Conservation (phyloP, 2,329 filamentous ascomycete genomes). For the Colletotrichum lini region DNA sequence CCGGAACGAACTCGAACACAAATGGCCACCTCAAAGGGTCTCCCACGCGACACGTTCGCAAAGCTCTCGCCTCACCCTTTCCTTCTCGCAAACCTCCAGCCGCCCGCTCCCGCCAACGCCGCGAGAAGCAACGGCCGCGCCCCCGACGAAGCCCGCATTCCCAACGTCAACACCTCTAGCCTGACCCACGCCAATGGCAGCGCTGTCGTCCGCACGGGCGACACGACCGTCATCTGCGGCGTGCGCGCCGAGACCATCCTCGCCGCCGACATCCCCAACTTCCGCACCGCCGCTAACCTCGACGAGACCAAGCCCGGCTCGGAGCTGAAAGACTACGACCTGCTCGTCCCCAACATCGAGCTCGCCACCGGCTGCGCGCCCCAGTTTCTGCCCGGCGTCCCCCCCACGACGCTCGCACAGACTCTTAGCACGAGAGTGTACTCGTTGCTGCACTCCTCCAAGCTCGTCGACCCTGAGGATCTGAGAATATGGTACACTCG, state of each 20-base stretch:
- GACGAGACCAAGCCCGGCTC: constrained; percentile 45
- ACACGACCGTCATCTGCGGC: constrained; percentile 95
- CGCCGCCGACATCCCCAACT: constrained; percentile 80
- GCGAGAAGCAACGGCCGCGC: constrained; percentile 86
- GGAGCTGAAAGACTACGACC: constrained; percentile 74
- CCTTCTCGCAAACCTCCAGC: constrained; percentile 88
- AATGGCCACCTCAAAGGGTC: constrained; percentile 58
- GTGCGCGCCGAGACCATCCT: constrained; percentile 88
- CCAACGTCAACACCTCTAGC: constrained; percentile 86
- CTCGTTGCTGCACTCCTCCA: constrained; percentile 80
- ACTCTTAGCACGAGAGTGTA: constrained; percentile 86
- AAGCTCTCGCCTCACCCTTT: constrained; percentile 91
- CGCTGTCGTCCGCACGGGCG: constrained; percentile 87
- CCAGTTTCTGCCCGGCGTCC: constrained; percentile 85
- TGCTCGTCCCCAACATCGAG: constrained; percentile 95
- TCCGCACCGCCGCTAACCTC: constrained; percentile 60
- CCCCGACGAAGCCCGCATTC: constrained; percentile 77
- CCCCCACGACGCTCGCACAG: constrained; percentile 86
- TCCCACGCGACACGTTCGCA: constrained; percentile 81
- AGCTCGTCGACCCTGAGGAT: constrained; percentile 76
- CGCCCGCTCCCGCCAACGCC: constrained; percentile 61
- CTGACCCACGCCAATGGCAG: constrained; percentile 92
- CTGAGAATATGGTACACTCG: constrained; percentile 80
- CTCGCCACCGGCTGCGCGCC: constrained; percentile 92
- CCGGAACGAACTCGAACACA: not conserved